phyloP scores from a whole-genome alignment of 2,329 filamentous ascomycete species.

The Ascochyta rabiei region DNA sequence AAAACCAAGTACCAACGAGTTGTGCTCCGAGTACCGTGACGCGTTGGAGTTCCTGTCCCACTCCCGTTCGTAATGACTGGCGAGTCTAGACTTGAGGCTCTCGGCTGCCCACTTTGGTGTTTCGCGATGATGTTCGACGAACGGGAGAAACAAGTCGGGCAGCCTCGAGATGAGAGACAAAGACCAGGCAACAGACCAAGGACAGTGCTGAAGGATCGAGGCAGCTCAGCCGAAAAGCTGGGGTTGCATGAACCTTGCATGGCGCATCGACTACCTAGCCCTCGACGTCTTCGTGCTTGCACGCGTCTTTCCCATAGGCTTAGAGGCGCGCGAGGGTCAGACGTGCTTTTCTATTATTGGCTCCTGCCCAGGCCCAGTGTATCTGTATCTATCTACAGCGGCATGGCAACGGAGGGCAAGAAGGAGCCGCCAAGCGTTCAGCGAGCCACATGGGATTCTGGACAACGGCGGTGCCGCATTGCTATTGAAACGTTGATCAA shows the following conservation, averaged over 20 bases:
- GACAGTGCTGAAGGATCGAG: constrained; percentile 1
- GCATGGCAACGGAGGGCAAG: constrained; percentile 2
- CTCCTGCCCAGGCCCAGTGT: not conserved
- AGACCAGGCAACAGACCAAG: not conserved
- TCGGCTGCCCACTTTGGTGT: not conserved
- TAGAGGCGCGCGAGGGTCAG: constrained; percentile 5
- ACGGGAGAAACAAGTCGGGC: not conserved
- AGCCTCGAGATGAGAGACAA: no score
- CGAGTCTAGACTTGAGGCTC: not conserved
- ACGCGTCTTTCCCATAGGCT: constrained; percentile 21
- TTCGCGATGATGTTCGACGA: not conserved
- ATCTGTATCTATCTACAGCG: constrained; percentile 3
- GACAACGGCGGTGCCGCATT: not conserved
- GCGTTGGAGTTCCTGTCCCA: not conserved
- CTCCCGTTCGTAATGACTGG: not conserved
- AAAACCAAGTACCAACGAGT: not conserved
- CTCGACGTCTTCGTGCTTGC: constrained; percentile 18
- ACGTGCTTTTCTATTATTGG: constrained; percentile 6
- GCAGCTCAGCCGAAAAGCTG: constrained; percentile 9
- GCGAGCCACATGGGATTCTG: not conserved
- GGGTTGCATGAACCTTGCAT: constrained; percentile 16
- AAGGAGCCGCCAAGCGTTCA: not conserved
- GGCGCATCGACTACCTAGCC: constrained; percentile 18
- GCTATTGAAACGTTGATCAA: not conserved
- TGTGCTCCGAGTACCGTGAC: not conserved